These are phyloP conservation scores for Arachnomyces sp. DNA, from an alignment of 2,329 filamentous ascomycete genomes.

Conservation along the genomic window DNA sequence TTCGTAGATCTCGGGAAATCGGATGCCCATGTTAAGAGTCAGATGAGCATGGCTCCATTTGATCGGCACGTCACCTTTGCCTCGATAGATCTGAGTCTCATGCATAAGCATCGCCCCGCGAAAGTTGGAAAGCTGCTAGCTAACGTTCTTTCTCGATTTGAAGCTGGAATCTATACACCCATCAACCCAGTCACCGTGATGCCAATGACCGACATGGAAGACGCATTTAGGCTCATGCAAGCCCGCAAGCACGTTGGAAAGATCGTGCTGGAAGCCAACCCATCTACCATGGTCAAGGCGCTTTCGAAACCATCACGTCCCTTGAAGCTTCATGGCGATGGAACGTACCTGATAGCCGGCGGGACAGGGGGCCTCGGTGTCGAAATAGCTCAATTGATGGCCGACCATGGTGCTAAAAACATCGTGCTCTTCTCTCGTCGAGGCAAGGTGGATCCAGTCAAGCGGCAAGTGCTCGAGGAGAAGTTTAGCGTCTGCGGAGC, in stretches of 20 bases:
- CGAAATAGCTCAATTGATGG: conserved; percentile 16
- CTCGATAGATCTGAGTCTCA: conserved; percentile 4
- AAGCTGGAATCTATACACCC: conserved; percentile 9
- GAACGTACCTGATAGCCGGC: not conserved
- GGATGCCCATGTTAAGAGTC: too few relatives aligned
- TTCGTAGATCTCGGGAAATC: conserved; percentile 14
- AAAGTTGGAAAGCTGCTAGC: conserved; percentile 1
- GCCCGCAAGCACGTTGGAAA: conserved; percentile 33
- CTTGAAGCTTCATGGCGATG: not conserved
- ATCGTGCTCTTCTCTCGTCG: conserved; percentile 23
- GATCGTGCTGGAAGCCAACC: conserved; percentile 22
- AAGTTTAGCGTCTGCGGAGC: conserved; percentile 1
- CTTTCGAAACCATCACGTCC: not conserved
- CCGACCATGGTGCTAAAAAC: conserved; percentile 25
- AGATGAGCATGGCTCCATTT: conserved; percentile 36
- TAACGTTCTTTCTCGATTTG: not conserved
- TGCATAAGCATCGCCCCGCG: conserved; percentile 6
- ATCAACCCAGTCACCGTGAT: conserved; percentile 23
- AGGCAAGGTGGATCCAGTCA: conserved; percentile 19
- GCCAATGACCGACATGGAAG: conserved; percentile 20
- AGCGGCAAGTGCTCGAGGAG: conserved; percentile 7
- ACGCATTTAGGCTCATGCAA: conserved; percentile 25
- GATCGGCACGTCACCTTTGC: conserved; percentile 18
- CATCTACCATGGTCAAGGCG: conserved; percentile 17
- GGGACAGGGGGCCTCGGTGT: not conserved